Evolutionary conservation across 805 yeast species (phyloP).

Genomic region (Zygotorulaspora danielsina): DNA sequence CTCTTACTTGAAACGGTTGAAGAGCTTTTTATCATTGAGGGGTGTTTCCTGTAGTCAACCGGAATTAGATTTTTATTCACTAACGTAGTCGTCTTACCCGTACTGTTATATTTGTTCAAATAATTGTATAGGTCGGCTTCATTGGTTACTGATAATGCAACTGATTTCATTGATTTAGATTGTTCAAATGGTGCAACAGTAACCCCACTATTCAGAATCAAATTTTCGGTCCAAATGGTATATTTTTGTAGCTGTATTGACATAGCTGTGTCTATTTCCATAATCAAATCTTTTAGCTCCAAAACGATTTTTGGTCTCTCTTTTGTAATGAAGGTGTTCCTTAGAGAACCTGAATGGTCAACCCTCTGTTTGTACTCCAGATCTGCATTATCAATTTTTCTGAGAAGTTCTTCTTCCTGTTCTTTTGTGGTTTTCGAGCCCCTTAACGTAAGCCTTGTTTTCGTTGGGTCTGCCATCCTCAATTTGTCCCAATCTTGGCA

Average conservation of each 20-base stretch:
- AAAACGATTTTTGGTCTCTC: conserved; percentile 76
- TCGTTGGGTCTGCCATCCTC: conserved; percentile 74
- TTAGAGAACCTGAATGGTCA: conserved; percentile 61
- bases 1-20: conserved; percentile 19
- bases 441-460: conserved; percentile 76
- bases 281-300: conserved; percentile 66
- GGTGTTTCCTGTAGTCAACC: conserved; percentile 67
- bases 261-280: conserved; percentile 88
- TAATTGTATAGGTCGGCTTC: conserved; percentile 77
- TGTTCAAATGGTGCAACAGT: conserved; percentile 67
- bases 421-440: conserved; percentile 69
- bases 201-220: conserved; percentile 79
- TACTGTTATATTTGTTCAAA: conserved; percentile 45
- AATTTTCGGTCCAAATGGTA: conserved; percentile 80
- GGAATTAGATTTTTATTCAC: conserved; percentile 50
- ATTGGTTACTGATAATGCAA: conserved; percentile 75
- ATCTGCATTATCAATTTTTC: conserved; percentile 81
- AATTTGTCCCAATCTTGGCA: conserved; percentile 85
- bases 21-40: conserved; percentile 45
- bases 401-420: conserved; percentile 84
- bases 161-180: conserved; percentile 61
- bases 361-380: conserved; percentile 79
- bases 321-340: conserved; percentile 64
- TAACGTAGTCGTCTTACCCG: conserved; percentile 32
- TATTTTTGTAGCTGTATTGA: conserved; percentile 84